Conservation (phyloP, 495 filamentous ascomycete species). For the Talaromyces stipitatus region DNA sequence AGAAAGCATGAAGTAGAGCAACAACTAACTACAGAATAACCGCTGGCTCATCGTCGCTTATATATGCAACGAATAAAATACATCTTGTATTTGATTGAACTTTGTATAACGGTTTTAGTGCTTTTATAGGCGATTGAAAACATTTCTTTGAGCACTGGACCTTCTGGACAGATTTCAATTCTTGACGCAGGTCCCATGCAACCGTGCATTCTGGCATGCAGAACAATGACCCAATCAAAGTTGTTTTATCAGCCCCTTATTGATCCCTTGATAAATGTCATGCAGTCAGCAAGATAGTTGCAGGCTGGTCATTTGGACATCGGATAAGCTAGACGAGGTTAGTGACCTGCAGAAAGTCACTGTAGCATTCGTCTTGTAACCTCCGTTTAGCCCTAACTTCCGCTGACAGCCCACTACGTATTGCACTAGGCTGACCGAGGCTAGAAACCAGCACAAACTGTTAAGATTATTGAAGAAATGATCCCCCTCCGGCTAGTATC, state of each 20-base stretch:
- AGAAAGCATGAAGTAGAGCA: too few relatives aligned
- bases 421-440: neutral
- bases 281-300: neutral
- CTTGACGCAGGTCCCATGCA: neutral
- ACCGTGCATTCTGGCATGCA: neutral
- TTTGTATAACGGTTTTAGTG: neutral
- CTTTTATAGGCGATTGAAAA: neutral
- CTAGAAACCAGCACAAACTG: too few relatives aligned
- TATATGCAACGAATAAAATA: neutral
- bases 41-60: neutral
- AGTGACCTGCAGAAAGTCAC: constrained; percentile 4
- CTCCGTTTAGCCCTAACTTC: constrained; percentile 8
- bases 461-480: too few relatives aligned
- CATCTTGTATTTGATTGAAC: neutral
- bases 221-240: neutral
- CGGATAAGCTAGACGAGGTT: neutral
- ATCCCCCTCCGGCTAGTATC: too few relatives aligned
- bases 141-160: neutral
- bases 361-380: constrained; percentile 7
- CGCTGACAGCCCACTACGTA: neutral
- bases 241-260: neutral
- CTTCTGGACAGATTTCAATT: neutral
- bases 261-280: neutral
- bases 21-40: neutral
- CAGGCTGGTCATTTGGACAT: constrained; percentile 1